phyloP scores from a whole-genome alignment of 164 flowering plant genomes.

The Amborella trichopoda region DNA sequence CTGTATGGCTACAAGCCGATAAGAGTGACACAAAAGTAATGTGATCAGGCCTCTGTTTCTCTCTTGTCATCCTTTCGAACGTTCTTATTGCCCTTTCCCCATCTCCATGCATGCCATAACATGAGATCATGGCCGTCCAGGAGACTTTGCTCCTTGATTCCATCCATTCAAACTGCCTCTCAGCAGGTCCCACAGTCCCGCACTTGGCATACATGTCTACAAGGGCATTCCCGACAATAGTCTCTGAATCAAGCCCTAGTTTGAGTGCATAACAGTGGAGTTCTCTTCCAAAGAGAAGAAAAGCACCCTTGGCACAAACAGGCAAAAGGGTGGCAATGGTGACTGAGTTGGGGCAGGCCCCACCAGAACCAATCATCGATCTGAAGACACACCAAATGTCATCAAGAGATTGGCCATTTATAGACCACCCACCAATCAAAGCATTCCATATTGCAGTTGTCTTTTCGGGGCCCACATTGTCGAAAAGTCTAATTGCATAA shows the following conservation, averaged over 20 bases:
- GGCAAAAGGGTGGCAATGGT: conserved; percentile 25
- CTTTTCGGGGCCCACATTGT: too few species aligned
- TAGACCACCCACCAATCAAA: conserved; percentile 8
- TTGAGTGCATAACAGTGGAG: conserved; percentile 17
- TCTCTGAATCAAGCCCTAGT: conserved; percentile 12
- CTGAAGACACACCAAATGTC: conserved; percentile 14
- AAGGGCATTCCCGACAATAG: conserved; percentile 21
- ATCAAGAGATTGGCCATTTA: conserved; percentile 8
- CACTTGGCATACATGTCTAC: conserved; percentile 31
- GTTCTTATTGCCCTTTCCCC: conserved; percentile 12
- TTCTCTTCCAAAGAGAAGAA: conserved; percentile 17
- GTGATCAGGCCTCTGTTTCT: conserved; percentile 14
- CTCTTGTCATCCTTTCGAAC: conserved; percentile 10
- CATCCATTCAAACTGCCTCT: conserved; percentile 13
- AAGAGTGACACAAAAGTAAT: conserved; percentile 19
- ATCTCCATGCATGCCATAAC: conserved; percentile 19
- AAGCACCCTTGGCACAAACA: conserved; percentile 15
- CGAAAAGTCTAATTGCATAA: conserved; percentile 13
- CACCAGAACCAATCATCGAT: conserved; percentile 6
- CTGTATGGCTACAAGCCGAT: conserved; percentile 21
- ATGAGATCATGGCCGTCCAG: conserved; percentile 21
- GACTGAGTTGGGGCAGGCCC: conserved; percentile 16
- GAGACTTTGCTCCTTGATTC: conserved; percentile 9
- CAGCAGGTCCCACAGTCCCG: conserved; percentile 11
- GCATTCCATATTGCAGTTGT: conserved; percentile 15